A percentile compares a stretch with the other conserved stretches of the same genome.
These are phyloP conservation scores for Annulohypoxylon moriforme DNA, from an alignment of 495 filamentous ascomycete genomes.

Conservation along the genomic window DNA sequence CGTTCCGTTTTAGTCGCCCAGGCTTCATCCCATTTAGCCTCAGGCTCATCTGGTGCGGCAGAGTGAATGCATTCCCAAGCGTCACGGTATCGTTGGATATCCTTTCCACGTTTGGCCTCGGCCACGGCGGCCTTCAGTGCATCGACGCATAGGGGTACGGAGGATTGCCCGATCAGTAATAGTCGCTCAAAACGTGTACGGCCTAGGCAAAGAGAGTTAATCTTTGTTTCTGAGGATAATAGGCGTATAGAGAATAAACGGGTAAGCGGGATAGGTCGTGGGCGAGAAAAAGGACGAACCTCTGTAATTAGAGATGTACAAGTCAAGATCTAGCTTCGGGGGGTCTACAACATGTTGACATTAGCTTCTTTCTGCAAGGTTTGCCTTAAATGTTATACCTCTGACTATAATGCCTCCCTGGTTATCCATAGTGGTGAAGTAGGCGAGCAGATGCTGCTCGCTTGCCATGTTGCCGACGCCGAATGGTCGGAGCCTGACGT, in stretches of 20 bases:
- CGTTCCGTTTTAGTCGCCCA: slow-evolving; percentile 76
- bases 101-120: slow-evolving; percentile 81
- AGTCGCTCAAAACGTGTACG: slow-evolving; percentile 82
- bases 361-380: slow-evolving; percentile 11
- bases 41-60: slow-evolving; percentile 73
- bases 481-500: background rate
- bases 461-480: slow-evolving; percentile 37
- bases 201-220: slow-evolving; percentile 56
- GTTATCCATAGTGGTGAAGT: slow-evolving; percentile 59
- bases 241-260: background rate
- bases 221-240: slow-evolving; percentile 7
- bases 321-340: slow-evolving; percentile 93
- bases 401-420: slow-evolving; percentile 58
- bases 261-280: background rate
- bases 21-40: slow-evolving; percentile 70
- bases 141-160: slow-evolving; percentile 79
- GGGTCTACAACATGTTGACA: slow-evolving; percentile 63
- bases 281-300: slow-evolving; percentile 62
- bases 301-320: slow-evolving; percentile 90
- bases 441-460: slow-evolving; percentile 51
- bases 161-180: slow-evolving; percentile 80
- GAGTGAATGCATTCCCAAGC: slow-evolving; percentile 72
- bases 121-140: slow-evolving; percentile 80
- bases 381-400: slow-evolving; percentile 48
- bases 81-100: slow-evolving; percentile 75